Percentiles rank a stretch among this genome's conserved stretches.
phyloP scores from a whole-genome alignment of 108 stramenopile genomes.

The Craspedostauros australis region DNA sequence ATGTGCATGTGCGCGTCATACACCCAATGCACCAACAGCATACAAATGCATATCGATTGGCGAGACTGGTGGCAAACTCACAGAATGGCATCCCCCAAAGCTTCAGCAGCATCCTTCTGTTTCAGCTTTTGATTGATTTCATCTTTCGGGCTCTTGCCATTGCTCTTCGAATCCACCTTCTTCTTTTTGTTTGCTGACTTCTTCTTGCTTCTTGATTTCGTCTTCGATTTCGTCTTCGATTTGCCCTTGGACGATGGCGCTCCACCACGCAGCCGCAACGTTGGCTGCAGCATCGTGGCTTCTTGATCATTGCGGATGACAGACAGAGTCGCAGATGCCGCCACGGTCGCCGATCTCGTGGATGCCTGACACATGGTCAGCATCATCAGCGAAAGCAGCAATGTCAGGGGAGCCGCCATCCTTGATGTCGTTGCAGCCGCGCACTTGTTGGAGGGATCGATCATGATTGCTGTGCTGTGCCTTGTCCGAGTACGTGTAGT shows the following conservation, averaged over 20 bases:
- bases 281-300: too few species aligned
- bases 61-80: slow-evolving; percentile 2
- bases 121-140: slow-evolving; percentile 47
- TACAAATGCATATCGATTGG: background rate
- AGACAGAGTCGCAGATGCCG: too few species aligned
- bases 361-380: too few species aligned
- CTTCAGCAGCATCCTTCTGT: slow-evolving; percentile 46
- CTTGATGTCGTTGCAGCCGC: too few species aligned
- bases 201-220: slow-evolving; percentile 9
- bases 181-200: background rate
- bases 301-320: too few species aligned
- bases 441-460: too few species aligned
- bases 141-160: slow-evolving; percentile 13
- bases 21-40: background rate
- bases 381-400: too few species aligned
- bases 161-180: background rate
- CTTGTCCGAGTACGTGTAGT: too few species aligned
- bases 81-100: slow-evolving; percentile 67
- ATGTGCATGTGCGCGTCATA: background rate
- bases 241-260: background rate
- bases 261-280: background rate
- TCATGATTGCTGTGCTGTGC: too few species aligned
- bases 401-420: too few species aligned
- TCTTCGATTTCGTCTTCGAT: slow-evolving; percentile 13
- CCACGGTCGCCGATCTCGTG: too few species aligned